Conservation (phyloP, 176 grass and related monocot genomes). For the Paspalum vaginatum region DNA sequence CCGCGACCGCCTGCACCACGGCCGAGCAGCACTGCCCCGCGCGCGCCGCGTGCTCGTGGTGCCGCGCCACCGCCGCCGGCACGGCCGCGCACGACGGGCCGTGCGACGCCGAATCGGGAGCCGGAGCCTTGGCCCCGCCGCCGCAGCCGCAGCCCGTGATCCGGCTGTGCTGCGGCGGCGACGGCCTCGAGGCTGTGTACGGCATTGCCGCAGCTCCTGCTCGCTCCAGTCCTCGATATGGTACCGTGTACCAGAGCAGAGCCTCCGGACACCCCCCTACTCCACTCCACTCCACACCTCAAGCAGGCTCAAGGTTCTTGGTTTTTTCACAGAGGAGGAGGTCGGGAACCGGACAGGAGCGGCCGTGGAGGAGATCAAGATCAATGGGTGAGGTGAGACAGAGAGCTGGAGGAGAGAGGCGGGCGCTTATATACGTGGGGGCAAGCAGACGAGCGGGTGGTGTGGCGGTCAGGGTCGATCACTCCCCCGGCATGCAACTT, state of each 20-base stretch:
- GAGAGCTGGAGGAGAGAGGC: not conserved
- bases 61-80: conserved; percentile 57
- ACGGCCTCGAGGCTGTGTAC: conserved; percentile 45
- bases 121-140: not conserved
- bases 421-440: conserved; percentile 20
- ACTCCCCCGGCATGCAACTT: conserved; percentile 27
- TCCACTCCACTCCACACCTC: not conserved
- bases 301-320: conserved; percentile 22
- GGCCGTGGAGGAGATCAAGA: too few species aligned
- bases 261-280: too few species aligned
- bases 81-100: conserved; percentile 47
- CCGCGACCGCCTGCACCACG: conserved; percentile 59
- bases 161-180: conserved; percentile 50
- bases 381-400: too few species aligned
- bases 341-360: too few species aligned
- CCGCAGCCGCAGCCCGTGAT: conserved; percentile 11
- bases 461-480: conserved; percentile 30
- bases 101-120: conserved; percentile 6
- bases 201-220: conserved; percentile 40
- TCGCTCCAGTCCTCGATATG: too few species aligned
- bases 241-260: too few species aligned
- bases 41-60: conserved; percentile 52
- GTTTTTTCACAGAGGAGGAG: too few species aligned
- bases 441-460: conserved; percentile 25
- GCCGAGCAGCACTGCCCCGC: conserved; percentile 74